Conservation (phyloP, 2,329 filamentous ascomycete species). For the Trichoderma asperellum region DNA sequence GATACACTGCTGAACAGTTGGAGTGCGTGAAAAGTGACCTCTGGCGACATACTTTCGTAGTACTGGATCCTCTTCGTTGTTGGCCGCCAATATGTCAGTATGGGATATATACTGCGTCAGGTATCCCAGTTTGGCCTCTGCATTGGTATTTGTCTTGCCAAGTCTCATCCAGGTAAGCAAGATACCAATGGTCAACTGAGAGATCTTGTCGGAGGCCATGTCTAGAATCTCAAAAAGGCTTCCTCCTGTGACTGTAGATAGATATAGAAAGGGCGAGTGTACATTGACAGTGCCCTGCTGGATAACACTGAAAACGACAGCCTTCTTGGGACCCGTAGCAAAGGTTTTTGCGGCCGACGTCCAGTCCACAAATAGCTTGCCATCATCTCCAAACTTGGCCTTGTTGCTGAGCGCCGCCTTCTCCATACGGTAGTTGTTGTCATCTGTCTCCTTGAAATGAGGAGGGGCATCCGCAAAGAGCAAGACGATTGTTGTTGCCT, state of each 20-base stretch:
- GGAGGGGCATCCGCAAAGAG: slow-evolving; percentile 55
- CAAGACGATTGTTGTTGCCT: slow-evolving; percentile 54
- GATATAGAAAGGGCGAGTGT: slow-evolving; percentile 46
- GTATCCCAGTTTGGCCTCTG: slow-evolving; percentile 13
- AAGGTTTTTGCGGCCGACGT: slow-evolving; percentile 44
- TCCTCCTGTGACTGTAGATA: slow-evolving; percentile 49
- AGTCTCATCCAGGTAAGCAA: slow-evolving; percentile 51
- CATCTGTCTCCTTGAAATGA: slow-evolving; percentile 43
- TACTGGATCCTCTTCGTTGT: not conserved
- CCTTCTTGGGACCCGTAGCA: slow-evolving; percentile 41
- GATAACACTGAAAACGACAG: slow-evolving; percentile 51
- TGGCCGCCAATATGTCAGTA: slow-evolving; percentile 6
- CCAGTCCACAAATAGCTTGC: slow-evolving; percentile 51
- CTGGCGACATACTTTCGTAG: slow-evolving; percentile 10
- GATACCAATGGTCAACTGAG: slow-evolving; percentile 47
- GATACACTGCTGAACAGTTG: not conserved
- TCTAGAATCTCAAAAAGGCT: slow-evolving; percentile 42
- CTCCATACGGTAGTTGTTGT: slow-evolving; percentile 40
- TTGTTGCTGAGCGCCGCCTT: slow-evolving; percentile 30
- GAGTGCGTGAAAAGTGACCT: not conserved
- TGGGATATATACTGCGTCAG: slow-evolving; percentile 28
- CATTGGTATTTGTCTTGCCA: slow-evolving; percentile 30
- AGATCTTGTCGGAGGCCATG: slow-evolving; percentile 40
- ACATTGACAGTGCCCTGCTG: slow-evolving; percentile 32
- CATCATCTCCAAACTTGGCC: slow-evolving; percentile 40